Conservation (phyloP, 495 filamentous ascomycete species). For the Pyrenopolyporus hunteri region DNA sequence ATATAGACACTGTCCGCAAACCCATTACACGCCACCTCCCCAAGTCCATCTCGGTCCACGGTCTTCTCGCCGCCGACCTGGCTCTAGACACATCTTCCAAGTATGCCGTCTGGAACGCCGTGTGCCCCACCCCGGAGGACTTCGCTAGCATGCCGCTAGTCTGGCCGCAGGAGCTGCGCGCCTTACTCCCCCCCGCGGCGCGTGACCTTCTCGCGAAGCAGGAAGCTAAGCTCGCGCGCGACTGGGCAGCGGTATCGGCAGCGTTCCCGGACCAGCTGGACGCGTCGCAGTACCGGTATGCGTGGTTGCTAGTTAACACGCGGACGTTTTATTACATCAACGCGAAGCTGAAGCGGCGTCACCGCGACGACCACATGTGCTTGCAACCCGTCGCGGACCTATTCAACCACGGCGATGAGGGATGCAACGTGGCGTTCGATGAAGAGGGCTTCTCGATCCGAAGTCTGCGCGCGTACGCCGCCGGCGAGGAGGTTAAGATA, state of each 20-base stretch:
- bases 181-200: constrained; percentile 54
- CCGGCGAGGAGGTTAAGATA: constrained; percentile 77
- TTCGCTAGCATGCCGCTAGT: constrained; percentile 72
- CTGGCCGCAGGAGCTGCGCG: constrained; percentile 61
- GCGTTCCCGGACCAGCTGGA: constrained; percentile 57
- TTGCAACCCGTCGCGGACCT: constrained; percentile 86
- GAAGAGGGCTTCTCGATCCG: constrained; percentile 66
- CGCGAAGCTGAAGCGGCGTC: constrained; percentile 55
- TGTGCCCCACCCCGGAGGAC: constrained; percentile 67
- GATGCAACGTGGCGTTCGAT: constrained; percentile 68
- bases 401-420: constrained; percentile 77
- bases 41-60: constrained; percentile 66
- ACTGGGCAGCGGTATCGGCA: constrained; percentile 61
- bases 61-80: constrained; percentile 72
- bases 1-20: constrained; percentile 62
- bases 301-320: constrained; percentile 85
- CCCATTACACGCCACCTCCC: constrained; percentile 52
- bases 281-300: constrained; percentile 65
- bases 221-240: constrained; percentile 63
- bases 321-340: constrained; percentile 78
- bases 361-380: constrained; percentile 74
- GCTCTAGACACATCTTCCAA: constrained; percentile 53
- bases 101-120: constrained; percentile 65
- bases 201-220: constrained; percentile 64
- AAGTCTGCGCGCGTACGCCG: constrained; percentile 58